Percentiles rank a stretch among this genome's conserved stretches.
These are phyloP conservation scores for Mortierella polycephala DNA, from an alignment of 371 early-diverging fungal species.

Conservation along the genomic window DNA sequence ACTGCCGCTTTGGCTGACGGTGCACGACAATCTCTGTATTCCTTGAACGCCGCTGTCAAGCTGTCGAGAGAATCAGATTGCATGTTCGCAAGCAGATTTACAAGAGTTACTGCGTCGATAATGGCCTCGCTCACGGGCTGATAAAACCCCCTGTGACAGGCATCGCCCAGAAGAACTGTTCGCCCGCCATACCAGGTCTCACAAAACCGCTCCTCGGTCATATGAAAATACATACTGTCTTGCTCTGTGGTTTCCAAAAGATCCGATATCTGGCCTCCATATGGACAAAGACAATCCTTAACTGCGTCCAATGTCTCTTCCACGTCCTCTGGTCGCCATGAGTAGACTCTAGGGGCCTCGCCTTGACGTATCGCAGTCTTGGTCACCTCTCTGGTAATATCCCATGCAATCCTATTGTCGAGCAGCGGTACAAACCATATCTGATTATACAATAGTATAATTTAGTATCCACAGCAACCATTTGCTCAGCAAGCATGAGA, in stretches of 20 bases:
- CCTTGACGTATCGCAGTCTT: constrained; percentile 43
- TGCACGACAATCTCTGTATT: constrained; percentile 31
- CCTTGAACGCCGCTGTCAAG: constrained; percentile 27
- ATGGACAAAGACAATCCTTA: constrained; percentile 32
- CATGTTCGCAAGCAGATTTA: constrained; percentile 32
- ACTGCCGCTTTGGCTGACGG: constrained; percentile 34
- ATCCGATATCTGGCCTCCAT: constrained; percentile 43
- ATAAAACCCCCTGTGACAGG: constrained; percentile 36
- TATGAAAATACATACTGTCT: constrained; percentile 37
- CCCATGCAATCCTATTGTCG: constrained; percentile 52
- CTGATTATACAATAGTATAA: too few relatives aligned
- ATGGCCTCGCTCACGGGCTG: constrained; percentile 51
- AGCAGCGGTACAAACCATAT: constrained; percentile 47
- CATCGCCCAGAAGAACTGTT: constrained; percentile 48
- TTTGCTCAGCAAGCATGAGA: too few relatives aligned
- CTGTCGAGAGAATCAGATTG: constrained; percentile 18
- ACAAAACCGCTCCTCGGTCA: constrained; percentile 46
- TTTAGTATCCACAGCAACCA: too few relatives aligned
- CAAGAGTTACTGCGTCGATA: constrained; percentile 39
- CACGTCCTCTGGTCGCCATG: constrained; percentile 39
- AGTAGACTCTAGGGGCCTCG: constrained; percentile 36
- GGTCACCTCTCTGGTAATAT: constrained; percentile 32
- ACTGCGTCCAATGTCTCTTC: constrained; percentile 32
- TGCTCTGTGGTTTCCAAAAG: constrained; percentile 27
- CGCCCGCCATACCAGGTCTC: constrained; percentile 52